phyloP scores from a whole-genome alignment of 1,139 yeast genomes.

The Lodderomyces orthopsilosis region DNA sequence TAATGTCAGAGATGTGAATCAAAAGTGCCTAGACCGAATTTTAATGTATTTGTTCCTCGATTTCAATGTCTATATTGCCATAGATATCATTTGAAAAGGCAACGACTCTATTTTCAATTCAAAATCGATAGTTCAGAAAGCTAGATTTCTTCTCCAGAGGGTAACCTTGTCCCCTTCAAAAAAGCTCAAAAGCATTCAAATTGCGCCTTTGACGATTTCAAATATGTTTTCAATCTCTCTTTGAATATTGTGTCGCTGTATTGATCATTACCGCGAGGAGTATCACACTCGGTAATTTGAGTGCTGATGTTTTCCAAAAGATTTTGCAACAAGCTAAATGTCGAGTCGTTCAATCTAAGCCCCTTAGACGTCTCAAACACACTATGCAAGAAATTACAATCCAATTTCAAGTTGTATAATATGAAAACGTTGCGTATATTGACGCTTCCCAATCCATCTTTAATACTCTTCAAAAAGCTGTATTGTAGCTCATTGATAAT shows the following conservation, averaged over 20 bases:
- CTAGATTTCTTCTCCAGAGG: too few relatives aligned
- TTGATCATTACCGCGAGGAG: conserved; percentile 18
- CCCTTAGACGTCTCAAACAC: conserved; percentile 38
- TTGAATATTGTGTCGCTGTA: conserved; percentile 31
- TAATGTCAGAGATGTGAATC: too few relatives aligned
- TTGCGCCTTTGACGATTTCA: conserved; percentile 3
- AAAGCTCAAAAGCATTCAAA: conserved; percentile 5
- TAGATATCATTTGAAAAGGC: too few relatives aligned
- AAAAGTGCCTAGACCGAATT: too few relatives aligned
- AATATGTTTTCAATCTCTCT: conserved; percentile 25
- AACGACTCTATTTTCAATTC: too few relatives aligned
- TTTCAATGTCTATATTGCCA: too few relatives aligned
- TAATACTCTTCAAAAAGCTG: conserved; percentile 31
- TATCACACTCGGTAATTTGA: conserved; percentile 19
- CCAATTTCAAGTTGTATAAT: conserved; percentile 32
- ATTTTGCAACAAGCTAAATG: conserved; percentile 35
- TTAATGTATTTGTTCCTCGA: too few relatives aligned
- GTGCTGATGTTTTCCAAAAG: conserved; percentile 33
- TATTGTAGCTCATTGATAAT: conserved; percentile 42
- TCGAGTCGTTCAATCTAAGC: conserved; percentile 36
- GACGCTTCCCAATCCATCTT: conserved; percentile 30
- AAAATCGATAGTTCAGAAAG: too few relatives aligned
- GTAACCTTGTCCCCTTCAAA: too few relatives aligned
- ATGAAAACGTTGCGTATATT: conserved; percentile 10
- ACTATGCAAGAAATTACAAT: conserved; percentile 39